phyloP scores from a whole-genome alignment of 164 flowering plant species.

The Magnolia changhungtana region DNA sequence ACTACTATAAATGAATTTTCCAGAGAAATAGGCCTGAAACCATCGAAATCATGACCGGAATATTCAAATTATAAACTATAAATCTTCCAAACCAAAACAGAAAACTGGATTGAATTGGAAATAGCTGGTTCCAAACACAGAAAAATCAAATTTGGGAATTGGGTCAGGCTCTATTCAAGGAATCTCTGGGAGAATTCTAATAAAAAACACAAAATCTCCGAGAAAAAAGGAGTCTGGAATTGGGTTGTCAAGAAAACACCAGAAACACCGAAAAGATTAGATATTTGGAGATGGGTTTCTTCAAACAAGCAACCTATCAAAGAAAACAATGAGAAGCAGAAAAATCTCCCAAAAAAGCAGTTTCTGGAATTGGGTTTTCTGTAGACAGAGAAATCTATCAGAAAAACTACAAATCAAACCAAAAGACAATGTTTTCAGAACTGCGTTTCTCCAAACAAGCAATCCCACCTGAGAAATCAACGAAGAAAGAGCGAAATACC shows the following conservation, averaged over 20 bases:
- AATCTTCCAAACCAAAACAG: not conserved
- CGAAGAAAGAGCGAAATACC: not conserved
- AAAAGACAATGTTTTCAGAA: not conserved
- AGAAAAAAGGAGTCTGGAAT: not conserved
- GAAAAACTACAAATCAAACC: not conserved
- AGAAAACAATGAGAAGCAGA: not conserved
- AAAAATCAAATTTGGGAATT: not conserved
- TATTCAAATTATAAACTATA: not conserved
- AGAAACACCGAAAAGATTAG: not conserved
- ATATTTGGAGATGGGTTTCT: not conserved
- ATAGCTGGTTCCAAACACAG: not conserved
- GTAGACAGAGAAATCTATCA: not conserved
- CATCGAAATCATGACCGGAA: constrained; percentile 1
- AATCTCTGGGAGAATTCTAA: not conserved
- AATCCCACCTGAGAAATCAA: not conserved
- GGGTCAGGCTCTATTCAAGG: not conserved
- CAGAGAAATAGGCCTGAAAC: not conserved
- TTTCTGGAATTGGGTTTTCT: not conserved
- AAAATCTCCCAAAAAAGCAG: not conserved
- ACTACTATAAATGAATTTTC: constrained; percentile 1
- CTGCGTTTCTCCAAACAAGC: not conserved
- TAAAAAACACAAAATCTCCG: too few relatives aligned
- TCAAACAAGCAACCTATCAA: not conserved
- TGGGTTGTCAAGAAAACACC: not conserved
- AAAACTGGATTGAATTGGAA: not conserved